Base-by-base conservation (phyloP, 768 basidiomycete species). In the Kwoniella shandongensis region DNA sequence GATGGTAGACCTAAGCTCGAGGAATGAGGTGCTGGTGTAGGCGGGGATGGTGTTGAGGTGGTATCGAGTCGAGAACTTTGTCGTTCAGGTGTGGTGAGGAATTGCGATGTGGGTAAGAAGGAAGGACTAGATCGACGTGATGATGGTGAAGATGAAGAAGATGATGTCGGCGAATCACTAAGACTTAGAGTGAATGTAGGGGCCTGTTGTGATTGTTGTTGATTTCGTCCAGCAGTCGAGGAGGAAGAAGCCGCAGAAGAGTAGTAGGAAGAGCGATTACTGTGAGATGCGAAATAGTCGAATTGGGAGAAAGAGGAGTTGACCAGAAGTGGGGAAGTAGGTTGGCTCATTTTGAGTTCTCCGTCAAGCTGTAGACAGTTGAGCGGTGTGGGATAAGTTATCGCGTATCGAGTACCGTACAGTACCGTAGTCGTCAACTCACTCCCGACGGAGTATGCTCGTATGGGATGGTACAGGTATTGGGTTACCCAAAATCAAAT, bases 231-330 rank as follows among this genome's bases (percentile, higher is more conserved):
- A 23, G 54, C 45, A 26, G 54, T 55, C 35, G 54, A 42, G 32
- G 32, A 6, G 32, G 6, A 32, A 6, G 32, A 49, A 11, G 35
- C 18, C 20, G 50, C 20, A 6, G 52, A 46, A 18, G 51, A 39
- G 6, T 49, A 46, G 54, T 35, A 10, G 32, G 55, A 45, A n/a
- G n/a, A n/a, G n/a, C n/a, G n/a, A 11, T 23, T 41, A n/a, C 29
- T 26, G 25, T 18, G 27, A 15, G 57, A 32, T 15, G 56, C 52
- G 46, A 66, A 66, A 36, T 60, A 62, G 51, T 66, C 61, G 46
- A 57, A 50, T 22, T 59, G 56, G 6, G 61, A 44, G 49, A 66
- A 66, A 23, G 61, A 62, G 15, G 65, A 66, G 54, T 66, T 66
- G 41, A 22, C 26, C 11, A 66, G 48, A 5, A 63, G 36, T n/a